phyloP scores from a whole-genome alignment of 257 asterid species.

The Rubia yunnanensis region DNA sequence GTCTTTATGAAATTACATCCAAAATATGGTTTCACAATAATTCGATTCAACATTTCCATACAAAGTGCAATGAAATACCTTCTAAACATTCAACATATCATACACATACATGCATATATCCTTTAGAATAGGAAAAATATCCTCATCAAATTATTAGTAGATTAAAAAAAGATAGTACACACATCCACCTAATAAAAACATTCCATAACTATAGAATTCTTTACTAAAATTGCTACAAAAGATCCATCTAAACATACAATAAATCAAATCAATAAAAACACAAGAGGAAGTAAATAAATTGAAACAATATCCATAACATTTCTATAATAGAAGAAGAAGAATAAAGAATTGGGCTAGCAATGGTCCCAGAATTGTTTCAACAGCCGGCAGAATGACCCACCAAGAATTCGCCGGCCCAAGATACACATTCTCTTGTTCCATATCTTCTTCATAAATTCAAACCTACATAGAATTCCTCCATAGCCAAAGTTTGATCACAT shows the following conservation, averaged over 20 bases:
- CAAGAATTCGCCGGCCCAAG: constrained; percentile 45
- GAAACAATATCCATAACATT: neutral
- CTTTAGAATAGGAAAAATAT: neutral
- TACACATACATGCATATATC: too few relatives aligned
- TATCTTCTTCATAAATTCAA: neutral
- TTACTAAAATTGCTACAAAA: neutral
- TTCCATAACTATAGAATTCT: neutral
- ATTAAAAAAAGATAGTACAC: too few relatives aligned
- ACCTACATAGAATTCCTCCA: neutral
- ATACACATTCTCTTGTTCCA: constrained; percentile 16
- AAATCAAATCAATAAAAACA: neutral
- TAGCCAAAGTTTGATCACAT: neutral
- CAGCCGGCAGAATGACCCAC: constrained; percentile 55
- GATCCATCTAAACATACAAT: neutral
- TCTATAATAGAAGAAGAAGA: neutral
- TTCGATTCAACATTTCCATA: too few relatives aligned
- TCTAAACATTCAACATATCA: too few relatives aligned
- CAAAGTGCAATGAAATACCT: too few relatives aligned
- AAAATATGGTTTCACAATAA: too few relatives aligned
- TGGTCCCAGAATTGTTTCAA: constrained; percentile 30
- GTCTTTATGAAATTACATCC: too few relatives aligned
- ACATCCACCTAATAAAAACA: neutral
- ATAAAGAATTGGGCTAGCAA: constrained; percentile 10
- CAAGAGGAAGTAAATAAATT: neutral
- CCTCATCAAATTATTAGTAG: neutral